phyloP scores from a whole-genome alignment of 345 rosid genomes.

The Euphorbia pulcherrima region DNA sequence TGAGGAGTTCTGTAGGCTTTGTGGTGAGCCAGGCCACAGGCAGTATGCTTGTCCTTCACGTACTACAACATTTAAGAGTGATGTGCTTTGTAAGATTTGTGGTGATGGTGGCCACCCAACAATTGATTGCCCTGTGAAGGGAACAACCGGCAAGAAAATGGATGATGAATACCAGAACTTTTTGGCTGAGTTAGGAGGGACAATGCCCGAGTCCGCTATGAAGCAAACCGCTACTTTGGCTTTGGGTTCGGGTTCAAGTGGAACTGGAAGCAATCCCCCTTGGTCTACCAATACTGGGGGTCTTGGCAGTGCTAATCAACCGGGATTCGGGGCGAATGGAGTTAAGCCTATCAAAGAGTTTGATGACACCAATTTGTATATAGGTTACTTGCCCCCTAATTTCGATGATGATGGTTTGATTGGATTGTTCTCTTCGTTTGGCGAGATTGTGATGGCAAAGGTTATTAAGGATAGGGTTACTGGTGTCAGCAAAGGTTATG shows the following conservation, averaged over 20 bases:
- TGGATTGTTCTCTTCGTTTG: conserved; percentile 72
- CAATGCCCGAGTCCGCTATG: conserved; percentile 81
- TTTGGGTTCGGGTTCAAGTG: conserved; percentile 64
- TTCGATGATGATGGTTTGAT: conserved; percentile 90
- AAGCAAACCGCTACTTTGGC: conserved; percentile 65
- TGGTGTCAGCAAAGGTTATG: conserved; percentile 86
- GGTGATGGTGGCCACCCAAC: conserved; percentile 99
- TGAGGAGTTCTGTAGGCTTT: conserved; percentile 86
- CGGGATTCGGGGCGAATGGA: conserved; percentile 73
- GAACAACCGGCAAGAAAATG: conserved; percentile 91
- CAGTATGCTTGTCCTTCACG: conserved; percentile 93
- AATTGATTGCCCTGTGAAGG: conserved; percentile 94
- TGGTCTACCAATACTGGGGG: conserved; percentile 69
- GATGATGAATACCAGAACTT: conserved; percentile 98
- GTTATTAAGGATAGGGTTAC: conserved; percentile 82
- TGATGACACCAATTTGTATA: conserved; percentile 87
- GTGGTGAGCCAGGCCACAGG: conserved; percentile 93
- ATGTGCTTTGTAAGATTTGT: conserved; percentile 95
- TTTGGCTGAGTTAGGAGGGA: conserved; percentile 86
- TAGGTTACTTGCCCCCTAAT: conserved; percentile 87
- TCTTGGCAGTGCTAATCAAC: conserved; percentile 56
- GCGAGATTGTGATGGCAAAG: conserved; percentile 95
- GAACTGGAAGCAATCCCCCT: conserved; percentile 77
- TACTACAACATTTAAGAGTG: conserved; percentile 86
- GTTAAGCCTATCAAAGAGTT: conserved; percentile 65